phyloP scores from a whole-genome alignment of 345 rosid species.

The Bruguiera gymnorhiza region DNA sequence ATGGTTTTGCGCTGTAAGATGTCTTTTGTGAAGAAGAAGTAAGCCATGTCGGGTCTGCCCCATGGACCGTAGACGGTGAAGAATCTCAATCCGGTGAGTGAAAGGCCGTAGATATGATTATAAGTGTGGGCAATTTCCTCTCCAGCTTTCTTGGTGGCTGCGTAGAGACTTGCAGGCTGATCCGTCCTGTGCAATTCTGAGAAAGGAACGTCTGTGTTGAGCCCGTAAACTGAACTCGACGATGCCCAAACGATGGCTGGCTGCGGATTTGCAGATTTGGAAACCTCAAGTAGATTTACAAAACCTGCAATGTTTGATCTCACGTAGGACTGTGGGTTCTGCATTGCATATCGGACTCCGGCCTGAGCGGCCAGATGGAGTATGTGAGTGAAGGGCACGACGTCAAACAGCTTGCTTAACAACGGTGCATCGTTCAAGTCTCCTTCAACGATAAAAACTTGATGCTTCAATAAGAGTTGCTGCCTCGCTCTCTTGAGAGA shows the following conservation, averaged over 20 bases:
- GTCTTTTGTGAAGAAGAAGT: constrained; percentile 27
- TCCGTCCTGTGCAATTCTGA: constrained; percentile 23
- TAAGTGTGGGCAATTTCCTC: constrained; percentile 32
- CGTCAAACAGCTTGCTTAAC: constrained; percentile 18
- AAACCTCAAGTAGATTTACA: constrained; percentile 21
- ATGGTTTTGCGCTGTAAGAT: constrained; percentile 20
- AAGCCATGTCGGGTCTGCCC: constrained; percentile 32
- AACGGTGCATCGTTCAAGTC: constrained; percentile 21
- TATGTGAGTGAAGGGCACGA: constrained; percentile 24
- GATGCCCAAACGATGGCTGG: constrained; percentile 29
- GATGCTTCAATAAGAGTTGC: constrained; percentile 11
- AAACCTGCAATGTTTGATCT: constrained; percentile 24
- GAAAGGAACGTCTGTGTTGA: constrained; percentile 23
- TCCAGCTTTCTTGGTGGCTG: constrained; percentile 28
- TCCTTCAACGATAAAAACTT: constrained; percentile 23
- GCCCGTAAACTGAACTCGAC: constrained; percentile 24
- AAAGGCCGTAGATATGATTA: constrained; percentile 26
- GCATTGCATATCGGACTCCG: constrained; percentile 29
- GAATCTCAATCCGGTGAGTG: constrained; percentile 25
- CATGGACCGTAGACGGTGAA: constrained; percentile 30
- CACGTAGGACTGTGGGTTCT: constrained; percentile 26
- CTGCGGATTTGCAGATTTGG: constrained; percentile 22
- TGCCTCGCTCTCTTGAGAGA: constrained; percentile 17
- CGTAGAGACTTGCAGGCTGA: constrained; percentile 29
- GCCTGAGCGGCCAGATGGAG: constrained; percentile 30